Percentiles rank a stretch among this genome's conserved stretches.
These are phyloP conservation scores for Sedum album DNA, from an alignment of 164 flowering plant genomes.

Conservation along the genomic window DNA sequence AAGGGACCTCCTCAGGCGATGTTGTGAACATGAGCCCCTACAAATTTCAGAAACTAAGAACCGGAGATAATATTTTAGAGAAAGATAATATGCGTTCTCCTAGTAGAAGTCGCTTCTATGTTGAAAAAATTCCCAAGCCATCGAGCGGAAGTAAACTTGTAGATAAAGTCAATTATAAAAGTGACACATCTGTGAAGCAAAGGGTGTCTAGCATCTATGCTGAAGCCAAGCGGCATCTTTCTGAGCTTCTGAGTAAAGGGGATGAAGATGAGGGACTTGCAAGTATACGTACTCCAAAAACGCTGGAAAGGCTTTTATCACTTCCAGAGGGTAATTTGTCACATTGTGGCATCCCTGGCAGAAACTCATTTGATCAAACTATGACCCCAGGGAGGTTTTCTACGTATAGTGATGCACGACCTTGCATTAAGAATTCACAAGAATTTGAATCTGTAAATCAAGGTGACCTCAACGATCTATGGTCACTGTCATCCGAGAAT, in stretches of 20 bases:
- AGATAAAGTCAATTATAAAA: conserved; percentile 15
- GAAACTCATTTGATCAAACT: conserved; percentile 24
- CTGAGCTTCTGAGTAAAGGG: conserved; percentile 53
- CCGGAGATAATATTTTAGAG: conserved; percentile 16
- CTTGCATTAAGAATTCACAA: conserved; percentile 16
- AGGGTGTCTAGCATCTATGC: conserved; percentile 48
- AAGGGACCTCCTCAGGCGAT: conserved; percentile 25
- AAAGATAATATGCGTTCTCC: conserved; percentile 35
- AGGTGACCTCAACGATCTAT: conserved; percentile 16
- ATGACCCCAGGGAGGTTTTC: conserved; percentile 29
- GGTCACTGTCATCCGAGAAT: conserved; percentile 17
- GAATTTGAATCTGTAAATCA: conserved; percentile 18
- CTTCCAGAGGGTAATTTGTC: conserved; percentile 51
- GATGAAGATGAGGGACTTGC: conserved; percentile 24
- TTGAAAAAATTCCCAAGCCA: conserved; percentile 37
- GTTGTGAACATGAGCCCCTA: conserved; percentile 16
- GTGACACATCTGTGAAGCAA: conserved; percentile 17
- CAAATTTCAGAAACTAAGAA: conserved; percentile 16
- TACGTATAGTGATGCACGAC: conserved; percentile 15
- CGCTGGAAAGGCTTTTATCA: conserved; percentile 62
- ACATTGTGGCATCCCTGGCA: conserved; percentile 53
- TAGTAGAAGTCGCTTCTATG: conserved; percentile 36
- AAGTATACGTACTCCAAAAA: conserved; percentile 27
- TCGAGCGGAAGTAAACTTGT: conserved; percentile 19
- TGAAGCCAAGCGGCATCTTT: conserved; percentile 81